phyloP scores from a whole-genome alignment of 228 moss, liverwort and hornwort genomes.

The Sphagnum magellanicum region DNA sequence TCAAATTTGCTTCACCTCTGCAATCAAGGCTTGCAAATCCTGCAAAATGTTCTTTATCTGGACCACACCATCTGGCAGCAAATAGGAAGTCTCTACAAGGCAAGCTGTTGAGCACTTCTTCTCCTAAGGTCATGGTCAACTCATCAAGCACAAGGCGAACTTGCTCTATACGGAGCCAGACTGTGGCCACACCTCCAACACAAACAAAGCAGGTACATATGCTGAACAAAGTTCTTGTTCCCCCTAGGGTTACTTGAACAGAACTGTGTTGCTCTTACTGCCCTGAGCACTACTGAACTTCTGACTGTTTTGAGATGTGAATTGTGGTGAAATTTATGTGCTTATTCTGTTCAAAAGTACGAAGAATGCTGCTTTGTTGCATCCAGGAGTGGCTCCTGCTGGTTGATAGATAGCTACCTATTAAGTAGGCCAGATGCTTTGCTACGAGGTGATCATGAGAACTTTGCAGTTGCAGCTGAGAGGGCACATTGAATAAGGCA shows the following conservation, averaged over 20 bases:
- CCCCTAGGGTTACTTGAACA: background rate
- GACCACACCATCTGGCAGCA: background rate
- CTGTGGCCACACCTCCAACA: constrained; percentile 64
- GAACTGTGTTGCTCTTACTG: background rate
- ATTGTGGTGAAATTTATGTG: background rate
- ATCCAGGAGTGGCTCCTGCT: background rate
- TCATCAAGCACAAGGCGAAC: background rate
- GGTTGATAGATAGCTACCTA: background rate
- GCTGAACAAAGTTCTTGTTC: background rate
- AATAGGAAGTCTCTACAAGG: background rate
- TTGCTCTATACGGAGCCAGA: constrained; percentile 38
- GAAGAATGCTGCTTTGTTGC: background rate
- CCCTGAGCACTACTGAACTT: too few species aligned
- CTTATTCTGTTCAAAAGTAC: background rate
- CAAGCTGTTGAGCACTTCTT: too few species aligned
- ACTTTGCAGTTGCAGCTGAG: background rate
- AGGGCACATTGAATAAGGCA: too few species aligned
- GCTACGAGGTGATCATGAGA: background rate
- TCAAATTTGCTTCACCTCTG: background rate
- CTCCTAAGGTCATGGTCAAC: too few species aligned
- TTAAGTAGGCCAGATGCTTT: background rate
- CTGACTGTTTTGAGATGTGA: background rate
- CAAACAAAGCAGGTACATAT: constrained; percentile 57
- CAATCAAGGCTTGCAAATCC: background rate
- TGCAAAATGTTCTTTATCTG: background rate